Conservation (phyloP, 2,329 filamentous ascomycete genomes). For the Claviceps sp. region DNA sequence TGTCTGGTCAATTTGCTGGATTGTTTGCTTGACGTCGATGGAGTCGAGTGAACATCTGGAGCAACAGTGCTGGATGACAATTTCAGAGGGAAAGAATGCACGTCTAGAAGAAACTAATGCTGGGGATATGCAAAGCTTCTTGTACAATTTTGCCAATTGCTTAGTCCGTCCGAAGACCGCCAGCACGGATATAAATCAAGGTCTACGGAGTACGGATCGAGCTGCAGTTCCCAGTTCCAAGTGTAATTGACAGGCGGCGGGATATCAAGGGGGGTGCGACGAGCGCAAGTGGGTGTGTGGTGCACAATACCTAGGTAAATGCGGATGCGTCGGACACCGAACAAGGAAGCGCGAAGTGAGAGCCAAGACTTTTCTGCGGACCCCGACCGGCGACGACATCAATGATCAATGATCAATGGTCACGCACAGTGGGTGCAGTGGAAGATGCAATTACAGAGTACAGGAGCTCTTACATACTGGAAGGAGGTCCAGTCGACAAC, state of each 20-base stretch:
- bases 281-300: background rate
- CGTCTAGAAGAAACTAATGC: background rate
- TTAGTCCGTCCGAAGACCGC: background rate
- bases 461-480: background rate
- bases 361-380: constrained; percentile 1
- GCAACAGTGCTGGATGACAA: background rate
- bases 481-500: too few relatives aligned
- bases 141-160: background rate
- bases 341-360: background rate
- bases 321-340: constrained; percentile 5
- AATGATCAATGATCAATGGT: too few relatives aligned
- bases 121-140: constrained; percentile 3
- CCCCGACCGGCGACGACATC: background rate
- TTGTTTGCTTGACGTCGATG: background rate
- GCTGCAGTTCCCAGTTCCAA: background rate
- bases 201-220: background rate
- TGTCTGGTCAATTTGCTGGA: too few relatives aligned
- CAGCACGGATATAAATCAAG: constrained; percentile 1
- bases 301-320: background rate
- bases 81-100: background rate
- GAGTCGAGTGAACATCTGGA: background rate
- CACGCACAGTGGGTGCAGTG: background rate
- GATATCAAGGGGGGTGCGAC: background rate
- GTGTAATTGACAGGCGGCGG: background rate
- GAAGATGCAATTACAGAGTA: background rate